Percentiles rank a stretch among this genome's conserved stretches.
phyloP scores from a whole-genome alignment of 345 rosid species.

The Dipteronia dyeriana region DNA sequence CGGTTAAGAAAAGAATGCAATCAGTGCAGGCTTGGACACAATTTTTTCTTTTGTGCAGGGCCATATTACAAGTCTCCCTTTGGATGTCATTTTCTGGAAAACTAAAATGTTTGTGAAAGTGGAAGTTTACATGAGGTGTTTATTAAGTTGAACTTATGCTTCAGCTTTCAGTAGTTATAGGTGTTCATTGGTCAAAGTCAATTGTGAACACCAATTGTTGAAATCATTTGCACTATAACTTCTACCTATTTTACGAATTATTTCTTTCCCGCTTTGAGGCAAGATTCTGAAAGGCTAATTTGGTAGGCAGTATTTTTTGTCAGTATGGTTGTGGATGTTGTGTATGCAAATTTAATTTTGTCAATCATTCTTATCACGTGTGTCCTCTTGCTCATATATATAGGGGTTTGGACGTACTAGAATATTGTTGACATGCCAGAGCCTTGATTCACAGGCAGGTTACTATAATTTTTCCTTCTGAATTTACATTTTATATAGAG shows the following conservation, averaged over 20 bases:
- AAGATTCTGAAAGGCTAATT: constrained; percentile 3
- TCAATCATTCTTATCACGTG: not conserved
- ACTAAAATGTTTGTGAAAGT: not conserved
- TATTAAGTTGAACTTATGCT: not conserved
- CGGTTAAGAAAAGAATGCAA: constrained; percentile 2
- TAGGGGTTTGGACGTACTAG: constrained; percentile 77
- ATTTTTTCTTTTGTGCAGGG: not conserved
- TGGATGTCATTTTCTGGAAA: not conserved
- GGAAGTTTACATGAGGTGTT: not conserved
- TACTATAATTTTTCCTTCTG: constrained; percentile 13
- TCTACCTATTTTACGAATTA: not conserved
- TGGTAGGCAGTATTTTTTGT: not conserved
- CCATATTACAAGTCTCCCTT: constrained; percentile 2
- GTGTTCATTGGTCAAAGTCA: not conserved
- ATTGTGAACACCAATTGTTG: not conserved
- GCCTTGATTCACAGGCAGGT: constrained; percentile 65
- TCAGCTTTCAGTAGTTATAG: not conserved
- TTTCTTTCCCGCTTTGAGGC: not conserved
- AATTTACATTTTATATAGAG: constrained; percentile 5
- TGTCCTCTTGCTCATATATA: constrained; percentile 17
- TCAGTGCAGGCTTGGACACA: not conserved
- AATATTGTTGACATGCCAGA: constrained; percentile 70
- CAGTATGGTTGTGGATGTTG: not conserved
- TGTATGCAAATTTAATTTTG: not conserved
- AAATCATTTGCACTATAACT: not conserved